Conservation (phyloP, 495 filamentous ascomycete genomes). For the Trichoderma orchidacearum region DNA sequence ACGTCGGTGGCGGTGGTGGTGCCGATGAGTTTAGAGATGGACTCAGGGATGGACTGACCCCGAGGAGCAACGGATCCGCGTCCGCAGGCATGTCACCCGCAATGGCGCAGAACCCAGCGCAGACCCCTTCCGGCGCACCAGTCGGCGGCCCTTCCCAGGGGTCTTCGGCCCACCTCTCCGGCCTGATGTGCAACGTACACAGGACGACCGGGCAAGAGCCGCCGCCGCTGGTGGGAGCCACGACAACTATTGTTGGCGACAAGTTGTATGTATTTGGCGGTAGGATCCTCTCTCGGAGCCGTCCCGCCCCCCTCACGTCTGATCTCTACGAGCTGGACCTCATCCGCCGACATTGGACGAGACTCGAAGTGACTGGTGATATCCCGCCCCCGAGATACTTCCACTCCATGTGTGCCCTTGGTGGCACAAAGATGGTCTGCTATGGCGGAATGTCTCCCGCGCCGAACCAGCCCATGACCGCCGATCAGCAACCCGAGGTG, state of each 20-base stretch:
- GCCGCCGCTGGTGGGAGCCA: slow-evolving; percentile 81
- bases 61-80: slow-evolving; percentile 34
- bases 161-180: slow-evolving; percentile 53
- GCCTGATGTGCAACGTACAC: slow-evolving; percentile 87
- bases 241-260: slow-evolving; percentile 87
- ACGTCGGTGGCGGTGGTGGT: slow-evolving; percentile 19
- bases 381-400: slow-evolving; percentile 88
- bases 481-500: slow-evolving; percentile 62
- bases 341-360: slow-evolving; percentile 82
- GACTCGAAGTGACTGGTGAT: slow-evolving; percentile 71
- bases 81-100: slow-evolving; percentile 36
- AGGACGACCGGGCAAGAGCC: slow-evolving; percentile 83
- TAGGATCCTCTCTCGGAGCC: slow-evolving; percentile 66
- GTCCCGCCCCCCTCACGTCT: slow-evolving; percentile 65
- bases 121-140: slow-evolving; percentile 25
- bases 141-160: slow-evolving; percentile 13
- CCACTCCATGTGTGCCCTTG: slow-evolving; percentile 84
- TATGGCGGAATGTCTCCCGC: slow-evolving; percentile 96
- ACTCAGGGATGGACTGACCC: slow-evolving; percentile 29
- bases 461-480: slow-evolving; percentile 29
- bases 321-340: slow-evolving; percentile 90
- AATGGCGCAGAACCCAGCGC: slow-evolving; percentile 9
- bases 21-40: slow-evolving; percentile 12
- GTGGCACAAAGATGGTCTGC: slow-evolving; percentile 91
- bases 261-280: slow-evolving; percentile 95